Conservation (phyloP, 2,329 filamentous ascomycete genomes). For the Rhynchosporium secalis region DNA sequence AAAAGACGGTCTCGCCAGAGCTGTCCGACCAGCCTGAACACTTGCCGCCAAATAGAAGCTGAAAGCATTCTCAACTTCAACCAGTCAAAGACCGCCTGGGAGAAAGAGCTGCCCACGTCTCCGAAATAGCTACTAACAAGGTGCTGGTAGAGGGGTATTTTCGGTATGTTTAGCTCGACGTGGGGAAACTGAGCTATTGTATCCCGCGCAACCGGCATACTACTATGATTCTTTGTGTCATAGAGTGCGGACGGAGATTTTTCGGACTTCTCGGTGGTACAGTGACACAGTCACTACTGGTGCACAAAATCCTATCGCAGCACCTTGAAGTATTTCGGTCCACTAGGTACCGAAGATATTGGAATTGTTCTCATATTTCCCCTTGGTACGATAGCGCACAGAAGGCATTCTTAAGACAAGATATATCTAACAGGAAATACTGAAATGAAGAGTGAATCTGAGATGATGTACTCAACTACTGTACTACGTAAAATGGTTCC, state of each 20-base stretch:
- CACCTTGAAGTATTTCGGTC: slow-evolving; percentile 17
- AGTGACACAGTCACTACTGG: neutral
- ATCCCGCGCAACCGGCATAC: neutral
- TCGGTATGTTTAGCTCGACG: slow-evolving; percentile 10
- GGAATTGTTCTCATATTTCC: neutral
- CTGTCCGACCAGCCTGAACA: neutral
- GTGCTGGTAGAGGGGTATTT: slow-evolving; percentile 7
- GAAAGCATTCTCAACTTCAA: slow-evolving; percentile 7
- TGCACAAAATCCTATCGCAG: neutral
- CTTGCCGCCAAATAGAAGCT: neutral
- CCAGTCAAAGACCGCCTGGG: slow-evolving; percentile 1
- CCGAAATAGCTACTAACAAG: slow-evolving; percentile 4
- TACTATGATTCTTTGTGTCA: neutral
- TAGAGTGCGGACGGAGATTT: slow-evolving; percentile 15
- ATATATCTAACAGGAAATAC: neutral
- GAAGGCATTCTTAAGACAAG: neutral
- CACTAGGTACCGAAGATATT: slow-evolving; percentile 3
- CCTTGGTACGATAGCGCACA: too few species aligned
- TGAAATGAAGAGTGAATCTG: too few species aligned
- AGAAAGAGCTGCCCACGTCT: slow-evolving; percentile 7
- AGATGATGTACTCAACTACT: neutral
- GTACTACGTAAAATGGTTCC: neutral
- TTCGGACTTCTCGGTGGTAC: slow-evolving; percentile 13
- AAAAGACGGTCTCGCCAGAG: slow-evolving; percentile 2
- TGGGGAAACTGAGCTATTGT: slow-evolving; percentile 4